phyloP scores from a whole-genome alignment of 2,329 filamentous ascomycete genomes.

The Alternaria sp. region DNA sequence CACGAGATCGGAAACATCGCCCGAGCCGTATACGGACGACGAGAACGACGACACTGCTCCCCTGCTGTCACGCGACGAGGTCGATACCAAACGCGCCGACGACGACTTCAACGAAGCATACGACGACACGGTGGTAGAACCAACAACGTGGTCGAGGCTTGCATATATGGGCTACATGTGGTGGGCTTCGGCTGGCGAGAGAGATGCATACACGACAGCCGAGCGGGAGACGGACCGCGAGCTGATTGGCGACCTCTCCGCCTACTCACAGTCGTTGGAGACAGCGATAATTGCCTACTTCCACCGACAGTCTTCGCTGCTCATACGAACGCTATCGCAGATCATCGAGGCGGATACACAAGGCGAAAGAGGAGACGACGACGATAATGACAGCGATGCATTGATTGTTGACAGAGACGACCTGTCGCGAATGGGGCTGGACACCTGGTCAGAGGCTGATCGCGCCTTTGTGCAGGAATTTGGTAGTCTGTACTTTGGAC shows the following conservation, averaged over 20 bases:
- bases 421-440: slow-evolving; percentile 74
- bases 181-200: slow-evolving; percentile 86
- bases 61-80: slow-evolving; percentile 30
- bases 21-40: slow-evolving; percentile 25
- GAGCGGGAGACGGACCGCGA: slow-evolving; percentile 59
- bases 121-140: slow-evolving; percentile 57
- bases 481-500: slow-evolving; percentile 69
- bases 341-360: slow-evolving; percentile 62
- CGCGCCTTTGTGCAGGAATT: slow-evolving; percentile 71
- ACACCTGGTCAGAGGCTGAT: slow-evolving; percentile 76
- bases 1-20: slow-evolving; percentile 28
- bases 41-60: slow-evolving; percentile 32
- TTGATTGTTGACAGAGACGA: slow-evolving; percentile 69
- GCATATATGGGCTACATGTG: slow-evolving; percentile 87
- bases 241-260: slow-evolving; percentile 52
- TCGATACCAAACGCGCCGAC: slow-evolving; percentile 35
- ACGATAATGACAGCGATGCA: slow-evolving; percentile 23
- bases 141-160: slow-evolving; percentile 70
- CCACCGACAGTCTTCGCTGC: slow-evolving; percentile 72
- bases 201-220: slow-evolving; percentile 61
- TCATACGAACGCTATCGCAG: slow-evolving; percentile 68
- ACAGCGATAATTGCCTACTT: slow-evolving; percentile 81
- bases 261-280: slow-evolving; percentile 59
- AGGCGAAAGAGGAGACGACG: slow-evolving; percentile 45
- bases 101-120: slow-evolving; percentile 45